Evolutionary conservation across 768 basidiomycete genomes (phyloP), one percentile per base, ranked within the genome.

Genomic region (Fistulinella prunicolor): DNA sequence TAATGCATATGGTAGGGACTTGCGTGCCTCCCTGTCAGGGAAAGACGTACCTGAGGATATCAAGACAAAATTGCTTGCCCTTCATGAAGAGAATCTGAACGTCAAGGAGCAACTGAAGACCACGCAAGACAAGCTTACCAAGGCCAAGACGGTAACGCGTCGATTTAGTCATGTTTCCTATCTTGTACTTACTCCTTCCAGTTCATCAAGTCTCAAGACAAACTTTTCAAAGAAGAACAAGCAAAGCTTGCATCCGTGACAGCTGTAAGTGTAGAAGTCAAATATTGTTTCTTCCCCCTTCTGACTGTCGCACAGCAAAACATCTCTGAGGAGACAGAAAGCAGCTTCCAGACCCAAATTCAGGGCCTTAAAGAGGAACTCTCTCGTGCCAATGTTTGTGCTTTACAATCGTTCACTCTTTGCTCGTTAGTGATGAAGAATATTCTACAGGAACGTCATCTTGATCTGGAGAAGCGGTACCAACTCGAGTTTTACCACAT

Each of bases 201-300:
- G 89, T 94, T 95, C 67, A 92, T 97, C 72, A 92, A 91, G 64
- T 78, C 83, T 26, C 94, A 95, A 65, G 93, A 96, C 69, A 88
- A 87, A 54, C 73, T 92, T 23, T 86, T 94, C 70, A 87, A 86
- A 56, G 88, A 91, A 60, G 85, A 86, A 59, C 83, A 85, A 42
- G 81, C 83, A 5, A 79, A 81, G 42, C 77, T 75, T 56, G 72
- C 70, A 24, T 73, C 71, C 19, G 58, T 68, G 46, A 66, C 67
- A 28, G 66, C 78, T 34, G 84, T 84, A 54, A 53, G 74, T 65
- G 34, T 40, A 51, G n/a, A n/a, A n/a, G n/a, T n/a, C 3, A 17
- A 20, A 6, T 40, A 3, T 51, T 41, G 38, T 38, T 29, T 50
- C 28, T 26, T 55, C 12, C 14, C 30, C 8, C 9, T 47, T 35